Evolutionary conservation across 345 rosid species (phyloP).

Genomic region (Hevea brasiliensis): DNA sequence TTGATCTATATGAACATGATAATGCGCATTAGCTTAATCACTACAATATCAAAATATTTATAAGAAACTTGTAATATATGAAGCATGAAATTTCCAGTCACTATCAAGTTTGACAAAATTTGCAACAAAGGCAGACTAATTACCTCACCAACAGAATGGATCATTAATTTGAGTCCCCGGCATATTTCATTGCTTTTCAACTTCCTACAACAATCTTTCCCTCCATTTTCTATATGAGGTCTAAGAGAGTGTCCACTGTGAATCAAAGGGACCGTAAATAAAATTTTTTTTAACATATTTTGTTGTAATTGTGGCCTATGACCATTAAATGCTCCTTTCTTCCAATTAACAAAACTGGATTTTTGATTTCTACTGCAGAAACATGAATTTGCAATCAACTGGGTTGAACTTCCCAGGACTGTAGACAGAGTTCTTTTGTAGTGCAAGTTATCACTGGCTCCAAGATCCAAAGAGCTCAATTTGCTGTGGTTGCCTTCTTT

Average conservation of each 20-base stretch:
- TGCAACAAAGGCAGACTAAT: conserved; percentile 2
- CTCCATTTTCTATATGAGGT: conserved; percentile 25
- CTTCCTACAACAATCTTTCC: conserved; percentile 11
- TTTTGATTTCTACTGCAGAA: conserved; percentile 31
- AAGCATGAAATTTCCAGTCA: too few species aligned
- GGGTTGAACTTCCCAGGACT: conserved; percentile 43
- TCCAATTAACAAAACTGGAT: conserved; percentile 70
- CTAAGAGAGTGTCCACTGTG: conserved; percentile 20
- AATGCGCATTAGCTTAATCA: not conserved
- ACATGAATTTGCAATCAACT: conserved; percentile 22
- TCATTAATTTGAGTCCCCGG: conserved; percentile 52
- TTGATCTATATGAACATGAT: conserved; percentile 17
- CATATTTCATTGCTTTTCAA: conserved; percentile 16
- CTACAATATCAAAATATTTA: too few species aligned
- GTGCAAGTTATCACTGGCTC: conserved; percentile 46
- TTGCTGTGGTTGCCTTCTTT: conserved; percentile 45
- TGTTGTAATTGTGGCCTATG: conserved; percentile 44
- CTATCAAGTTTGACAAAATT: not conserved
- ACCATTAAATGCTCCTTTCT: conserved; percentile 35
- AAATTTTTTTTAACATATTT: conserved; percentile 52
- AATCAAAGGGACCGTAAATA: conserved; percentile 67
- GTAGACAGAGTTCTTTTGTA: conserved; percentile 55
- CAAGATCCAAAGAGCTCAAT: conserved; percentile 48
- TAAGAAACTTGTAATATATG: too few species aligned
- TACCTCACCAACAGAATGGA: conserved; percentile 67